These are phyloP conservation scores for Collybia mongolica DNA, from an alignment of 768 basidiomycete species.

Conservation along the genomic window DNA sequence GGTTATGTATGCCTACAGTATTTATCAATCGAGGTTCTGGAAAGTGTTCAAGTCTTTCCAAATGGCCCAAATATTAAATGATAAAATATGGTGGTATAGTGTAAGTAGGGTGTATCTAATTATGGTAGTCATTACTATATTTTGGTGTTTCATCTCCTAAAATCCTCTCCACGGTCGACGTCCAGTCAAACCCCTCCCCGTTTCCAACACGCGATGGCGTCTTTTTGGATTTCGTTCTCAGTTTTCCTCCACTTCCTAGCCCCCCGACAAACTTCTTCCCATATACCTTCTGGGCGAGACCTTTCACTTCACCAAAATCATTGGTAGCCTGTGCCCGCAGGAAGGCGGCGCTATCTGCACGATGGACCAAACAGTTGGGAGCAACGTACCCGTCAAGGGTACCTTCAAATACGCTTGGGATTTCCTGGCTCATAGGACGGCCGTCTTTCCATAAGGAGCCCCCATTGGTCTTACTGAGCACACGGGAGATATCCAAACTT, in stretches of 20 bases:
- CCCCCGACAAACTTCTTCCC: slow-evolving; percentile 40
- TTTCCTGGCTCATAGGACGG: slow-evolving; percentile 44
- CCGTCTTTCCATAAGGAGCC: slow-evolving; percentile 68
- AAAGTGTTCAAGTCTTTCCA: too few species aligned
- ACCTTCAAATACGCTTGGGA: slow-evolving; percentile 21
- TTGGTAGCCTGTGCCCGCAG: slow-evolving; percentile 75
- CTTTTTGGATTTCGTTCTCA: slow-evolving; percentile 15
- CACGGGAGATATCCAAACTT: slow-evolving; percentile 65
- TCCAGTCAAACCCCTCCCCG: slow-evolving; percentile 44
- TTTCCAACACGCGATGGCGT: slow-evolving; percentile 33
- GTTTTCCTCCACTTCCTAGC: slow-evolving; percentile 19
- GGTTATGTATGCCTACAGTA: slow-evolving; percentile 7
- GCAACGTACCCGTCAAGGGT: slow-evolving; percentile 47
- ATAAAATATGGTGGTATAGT: neutral
- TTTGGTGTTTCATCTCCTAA: slow-evolving; percentile 12
- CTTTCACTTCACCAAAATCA: slow-evolving; percentile 70
- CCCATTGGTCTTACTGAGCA: slow-evolving; percentile 67
- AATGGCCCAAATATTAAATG: neutral
- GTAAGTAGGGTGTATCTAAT: neutral
- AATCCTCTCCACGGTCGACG: slow-evolving; percentile 34
- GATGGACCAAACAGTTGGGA: slow-evolving; percentile 65
- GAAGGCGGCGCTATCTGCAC: slow-evolving; percentile 63
- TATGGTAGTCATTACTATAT: neutral
- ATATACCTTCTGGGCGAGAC: slow-evolving; percentile 54
- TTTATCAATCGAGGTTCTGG: too few species aligned